Percentiles rank a stretch among this genome's conserved stretches.
Evolutionary conservation across 495 filamentous ascomycete genomes (phyloP).

Genomic region (Hypoxylon lenormandii): DNA sequence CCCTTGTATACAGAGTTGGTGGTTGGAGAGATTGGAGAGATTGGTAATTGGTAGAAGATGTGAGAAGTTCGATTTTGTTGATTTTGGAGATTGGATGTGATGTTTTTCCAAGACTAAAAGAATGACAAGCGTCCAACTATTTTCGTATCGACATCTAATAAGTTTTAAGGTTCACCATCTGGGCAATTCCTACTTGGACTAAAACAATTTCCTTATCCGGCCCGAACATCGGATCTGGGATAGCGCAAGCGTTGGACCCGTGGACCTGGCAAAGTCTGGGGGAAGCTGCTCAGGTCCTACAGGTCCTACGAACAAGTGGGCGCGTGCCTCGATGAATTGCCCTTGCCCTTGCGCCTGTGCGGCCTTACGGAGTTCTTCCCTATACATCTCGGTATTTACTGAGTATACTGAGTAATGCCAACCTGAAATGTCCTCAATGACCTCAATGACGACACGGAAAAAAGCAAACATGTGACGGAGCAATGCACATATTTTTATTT

Average conservation of each 20-base stretch:
- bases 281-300: background rate
- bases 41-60: too few relatives aligned
- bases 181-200: constrained; percentile 12
- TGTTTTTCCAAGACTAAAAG: too few relatives aligned
- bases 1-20: too few relatives aligned
- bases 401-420: background rate
- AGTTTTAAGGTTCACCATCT: constrained; percentile 24
- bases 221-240: constrained; percentile 42
- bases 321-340: too few relatives aligned
- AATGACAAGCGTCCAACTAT: constrained; percentile 31
- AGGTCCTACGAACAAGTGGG: background rate
- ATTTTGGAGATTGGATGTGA: too few relatives aligned
- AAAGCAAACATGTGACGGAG: constrained; percentile 1
- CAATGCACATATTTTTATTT: background rate
- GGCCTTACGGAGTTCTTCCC: too few relatives aligned
- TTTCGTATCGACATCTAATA: constrained; percentile 17
- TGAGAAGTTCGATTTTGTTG: too few relatives aligned
- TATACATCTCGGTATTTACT: too few relatives aligned
- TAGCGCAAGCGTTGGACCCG: constrained; percentile 16
- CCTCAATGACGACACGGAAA: background rate
- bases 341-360: too few relatives aligned
- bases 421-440: background rate
- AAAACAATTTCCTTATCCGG: constrained; percentile 31
- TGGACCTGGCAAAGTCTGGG: too few relatives aligned
- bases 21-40: too few relatives aligned